These are phyloP conservation scores for Apiospora kogelbergensis DNA, from an alignment of 2,329 filamentous ascomycete genomes.

Conservation along the genomic window DNA sequence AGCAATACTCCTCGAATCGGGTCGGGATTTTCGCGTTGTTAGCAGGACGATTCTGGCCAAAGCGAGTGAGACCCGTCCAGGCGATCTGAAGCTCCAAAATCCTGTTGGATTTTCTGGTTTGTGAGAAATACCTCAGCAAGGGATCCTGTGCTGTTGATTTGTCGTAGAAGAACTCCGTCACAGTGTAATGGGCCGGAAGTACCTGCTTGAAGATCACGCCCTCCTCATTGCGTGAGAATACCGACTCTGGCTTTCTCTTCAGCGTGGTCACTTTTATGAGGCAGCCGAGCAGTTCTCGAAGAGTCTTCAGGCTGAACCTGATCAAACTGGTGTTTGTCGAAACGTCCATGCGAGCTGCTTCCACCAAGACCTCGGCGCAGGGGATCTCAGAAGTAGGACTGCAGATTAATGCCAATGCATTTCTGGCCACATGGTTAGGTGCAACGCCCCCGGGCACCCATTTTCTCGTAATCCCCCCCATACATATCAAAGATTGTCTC, in stretches of 20 bases:
- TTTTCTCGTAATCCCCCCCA: neutral
- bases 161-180: slow-evolving; percentile 26
- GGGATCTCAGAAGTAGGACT: slow-evolving; percentile 25
- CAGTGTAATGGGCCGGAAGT: slow-evolving; percentile 24
- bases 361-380: slow-evolving; percentile 24
- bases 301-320: slow-evolving; percentile 15
- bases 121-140: slow-evolving; percentile 21
- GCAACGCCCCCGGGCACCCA: neutral
- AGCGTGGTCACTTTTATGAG: slow-evolving; percentile 22
- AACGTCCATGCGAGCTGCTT: slow-evolving; percentile 26
- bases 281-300: slow-evolving; percentile 24
- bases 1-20: slow-evolving; percentile 21
- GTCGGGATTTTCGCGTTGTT: neutral
- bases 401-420: slow-evolving; percentile 27
- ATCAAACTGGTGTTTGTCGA: slow-evolving; percentile 17
- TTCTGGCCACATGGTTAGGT: slow-evolving; percentile 20
- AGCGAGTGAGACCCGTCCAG: slow-evolving; percentile 17
- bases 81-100: slow-evolving; percentile 18
- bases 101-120: slow-evolving; percentile 16
- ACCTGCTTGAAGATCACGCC: slow-evolving; percentile 13
- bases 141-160: slow-evolving; percentile 9
- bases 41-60: slow-evolving; percentile 6
- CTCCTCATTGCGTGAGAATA: neutral
- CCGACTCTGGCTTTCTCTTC: slow-evolving; percentile 10
- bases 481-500: neutral